These are phyloP conservation scores for Raffaelea ambrosiae DNA, from an alignment of 2,329 filamentous ascomycete species.

Conservation along the genomic window DNA sequence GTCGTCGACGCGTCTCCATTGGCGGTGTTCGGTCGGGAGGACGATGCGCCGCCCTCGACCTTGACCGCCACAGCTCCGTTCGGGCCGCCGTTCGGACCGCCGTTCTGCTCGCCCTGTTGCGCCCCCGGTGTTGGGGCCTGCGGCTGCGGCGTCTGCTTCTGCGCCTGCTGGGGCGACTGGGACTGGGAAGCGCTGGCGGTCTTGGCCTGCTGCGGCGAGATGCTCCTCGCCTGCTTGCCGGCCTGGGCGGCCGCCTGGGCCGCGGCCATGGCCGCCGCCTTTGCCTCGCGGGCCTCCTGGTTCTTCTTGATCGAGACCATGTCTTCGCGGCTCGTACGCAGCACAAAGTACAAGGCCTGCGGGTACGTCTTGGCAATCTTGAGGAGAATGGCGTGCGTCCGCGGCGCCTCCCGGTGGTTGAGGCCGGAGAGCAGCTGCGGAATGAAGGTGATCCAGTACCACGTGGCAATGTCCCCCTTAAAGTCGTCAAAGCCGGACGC, in stretches of 20 bases:
- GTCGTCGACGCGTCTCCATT: slow-evolving; percentile 34
- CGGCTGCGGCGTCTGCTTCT: slow-evolving; percentile 1
- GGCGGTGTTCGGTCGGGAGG: slow-evolving; percentile 43
- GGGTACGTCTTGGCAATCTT: slow-evolving; percentile 96
- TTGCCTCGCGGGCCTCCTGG: slow-evolving; percentile 66
- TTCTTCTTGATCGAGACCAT: slow-evolving; percentile 87
- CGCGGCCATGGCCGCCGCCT: slow-evolving; percentile 33
- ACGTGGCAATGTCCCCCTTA: slow-evolving; percentile 93
- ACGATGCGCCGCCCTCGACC: slow-evolving; percentile 23
- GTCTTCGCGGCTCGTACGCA: slow-evolving; percentile 89
- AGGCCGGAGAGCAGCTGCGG: slow-evolving; percentile 90
- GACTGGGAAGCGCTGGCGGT: too few species aligned
- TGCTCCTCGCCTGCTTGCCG: slow-evolving; percentile 27
- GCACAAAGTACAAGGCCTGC: slow-evolving; percentile 90
- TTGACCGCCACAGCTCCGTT: slow-evolving; percentile 14
- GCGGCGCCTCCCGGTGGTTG: slow-evolving; percentile 80
- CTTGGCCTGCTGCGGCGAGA: slow-evolving; percentile 43
- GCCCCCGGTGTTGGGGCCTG: too few species aligned
- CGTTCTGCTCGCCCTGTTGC: too few species aligned
- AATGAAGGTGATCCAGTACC: slow-evolving; percentile 99
- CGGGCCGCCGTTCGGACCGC: neutral
- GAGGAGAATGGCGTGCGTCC: slow-evolving; percentile 76
- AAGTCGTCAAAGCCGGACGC: slow-evolving; percentile 87
- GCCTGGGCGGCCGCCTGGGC: slow-evolving; percentile 7
- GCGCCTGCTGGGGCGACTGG: slow-evolving; percentile 14